These are phyloP conservation scores for Aspergillus nomiae DNA, from an alignment of 2,329 filamentous ascomycete species.

Conservation along the genomic window DNA sequence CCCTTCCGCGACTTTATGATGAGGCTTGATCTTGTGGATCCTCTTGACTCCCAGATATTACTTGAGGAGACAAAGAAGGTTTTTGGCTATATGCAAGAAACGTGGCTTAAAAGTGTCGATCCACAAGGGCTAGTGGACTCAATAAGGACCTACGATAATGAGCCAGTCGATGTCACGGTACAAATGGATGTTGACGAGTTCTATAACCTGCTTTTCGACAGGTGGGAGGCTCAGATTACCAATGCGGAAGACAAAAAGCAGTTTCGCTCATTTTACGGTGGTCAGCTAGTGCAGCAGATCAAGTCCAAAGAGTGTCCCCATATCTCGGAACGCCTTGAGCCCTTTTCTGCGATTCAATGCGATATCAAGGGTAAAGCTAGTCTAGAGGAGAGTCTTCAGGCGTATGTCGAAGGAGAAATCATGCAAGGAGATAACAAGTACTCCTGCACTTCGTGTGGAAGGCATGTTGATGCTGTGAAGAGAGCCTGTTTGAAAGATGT, in stretches of 20 bases:
- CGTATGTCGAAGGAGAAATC: conserved; percentile 94
- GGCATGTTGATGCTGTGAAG: conserved; percentile 90
- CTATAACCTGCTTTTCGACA: conserved; percentile 89
- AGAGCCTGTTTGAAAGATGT: conserved; percentile 88
- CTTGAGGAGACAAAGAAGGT: conserved; percentile 77
- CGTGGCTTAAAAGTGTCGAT: conserved; percentile 71
- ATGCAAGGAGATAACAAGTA: conserved; percentile 99
- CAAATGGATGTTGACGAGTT: conserved; percentile 99
- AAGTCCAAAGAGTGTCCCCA: conserved; percentile 94
- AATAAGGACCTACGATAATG: conserved; percentile 81
- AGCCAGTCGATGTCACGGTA: conserved; percentile 78
- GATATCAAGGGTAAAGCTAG: conserved; percentile 90
- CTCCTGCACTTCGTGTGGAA: conserved; percentile 87
- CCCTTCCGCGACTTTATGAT: conserved; percentile 86
- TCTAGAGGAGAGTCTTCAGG: conserved; percentile 82
- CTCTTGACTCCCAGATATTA: conserved; percentile 62
- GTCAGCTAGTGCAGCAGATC: conserved; percentile 89
- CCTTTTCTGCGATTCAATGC: conserved; percentile 92
- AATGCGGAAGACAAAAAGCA: conserved; percentile 67
- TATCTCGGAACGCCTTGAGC: conserved; percentile 85
- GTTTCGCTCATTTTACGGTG: conserved; percentile 85
- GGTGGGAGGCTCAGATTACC: conserved; percentile 81
- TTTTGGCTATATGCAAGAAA: conserved; percentile 85
- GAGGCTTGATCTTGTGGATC: conserved; percentile 58
- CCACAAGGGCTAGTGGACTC: conserved; percentile 71